Percentiles rank a stretch among this genome's conserved stretches.
phyloP scores from a whole-genome alignment of 2,329 filamentous ascomycete species.

The Cryphonectria naterciae region DNA sequence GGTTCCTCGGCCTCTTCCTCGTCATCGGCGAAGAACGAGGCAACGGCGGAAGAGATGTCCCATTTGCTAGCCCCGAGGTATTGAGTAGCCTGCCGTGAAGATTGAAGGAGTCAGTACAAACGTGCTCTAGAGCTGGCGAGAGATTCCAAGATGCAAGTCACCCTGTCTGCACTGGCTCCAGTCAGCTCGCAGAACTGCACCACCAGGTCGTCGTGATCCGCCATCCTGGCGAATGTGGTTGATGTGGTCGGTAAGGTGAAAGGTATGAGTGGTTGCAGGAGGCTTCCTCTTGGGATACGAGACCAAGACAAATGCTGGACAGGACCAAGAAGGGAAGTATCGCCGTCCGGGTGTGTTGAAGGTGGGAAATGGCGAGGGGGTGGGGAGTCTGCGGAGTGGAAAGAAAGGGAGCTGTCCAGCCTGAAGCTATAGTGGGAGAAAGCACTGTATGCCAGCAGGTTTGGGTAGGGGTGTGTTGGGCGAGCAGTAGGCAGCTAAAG shows the following conservation, averaged over 20 bases:
- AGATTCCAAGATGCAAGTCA: constrained; percentile 35
- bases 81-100: constrained; percentile 60
- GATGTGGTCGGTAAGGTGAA: not conserved
- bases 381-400: not conserved
- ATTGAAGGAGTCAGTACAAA: not conserved
- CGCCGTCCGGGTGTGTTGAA: not conserved
- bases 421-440: not conserved
- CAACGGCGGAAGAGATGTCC: constrained; percentile 66
- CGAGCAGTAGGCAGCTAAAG: constrained; percentile 16
- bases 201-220: constrained; percentile 48
- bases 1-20: constrained; percentile 53
- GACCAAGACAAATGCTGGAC: not conserved
- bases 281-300: not conserved
- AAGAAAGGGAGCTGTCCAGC: not conserved
- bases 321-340: not conserved
- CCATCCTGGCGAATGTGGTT: constrained; percentile 39
- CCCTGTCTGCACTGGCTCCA: constrained; percentile 52
- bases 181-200: constrained; percentile 62
- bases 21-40: constrained; percentile 63
- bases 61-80: constrained; percentile 69
- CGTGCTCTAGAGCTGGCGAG: not conserved
- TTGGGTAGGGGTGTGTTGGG: not conserved
- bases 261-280: not conserved
- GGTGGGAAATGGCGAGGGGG: not conserved
- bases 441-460: not conserved